These are phyloP conservation scores for Canariomyces notabilis DNA, from an alignment of 2,329 filamentous ascomycete genomes.

Conservation along the genomic window DNA sequence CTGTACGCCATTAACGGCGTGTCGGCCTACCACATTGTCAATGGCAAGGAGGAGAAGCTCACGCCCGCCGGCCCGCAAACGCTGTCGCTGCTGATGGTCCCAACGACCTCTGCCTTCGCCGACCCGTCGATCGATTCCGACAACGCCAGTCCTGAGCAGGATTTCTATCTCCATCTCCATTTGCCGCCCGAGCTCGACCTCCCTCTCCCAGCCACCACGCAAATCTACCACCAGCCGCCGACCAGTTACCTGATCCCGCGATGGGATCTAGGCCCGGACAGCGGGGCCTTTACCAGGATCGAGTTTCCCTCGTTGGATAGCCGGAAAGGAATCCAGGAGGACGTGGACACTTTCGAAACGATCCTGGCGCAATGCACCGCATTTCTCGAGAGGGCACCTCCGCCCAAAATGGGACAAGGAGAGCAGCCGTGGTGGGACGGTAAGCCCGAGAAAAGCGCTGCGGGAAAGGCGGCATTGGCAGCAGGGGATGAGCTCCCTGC, in stretches of 20 bases:
- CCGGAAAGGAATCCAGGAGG: constrained; percentile 75
- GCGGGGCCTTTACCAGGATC: constrained; percentile 86
- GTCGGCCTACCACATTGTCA: constrained; percentile 81
- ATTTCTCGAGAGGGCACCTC: constrained; percentile 78
- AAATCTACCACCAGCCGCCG: constrained; percentile 94
- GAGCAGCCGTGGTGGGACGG: constrained; percentile 25
- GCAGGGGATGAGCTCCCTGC: constrained; percentile 43
- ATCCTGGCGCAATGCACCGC: constrained; percentile 97
- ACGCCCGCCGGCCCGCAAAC: constrained; percentile 86
- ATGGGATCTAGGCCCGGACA: constrained; percentile 86
- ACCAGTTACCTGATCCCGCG: constrained; percentile 89
- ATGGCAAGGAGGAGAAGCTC: constrained; percentile 78
- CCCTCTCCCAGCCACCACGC: constrained; percentile 87
- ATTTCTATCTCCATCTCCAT: constrained; percentile 95
- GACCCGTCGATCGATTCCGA: constrained; percentile 50
- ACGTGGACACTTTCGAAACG: constrained; percentile 93
- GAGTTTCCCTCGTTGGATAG: constrained; percentile 75
- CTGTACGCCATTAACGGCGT: constrained; percentile 76
- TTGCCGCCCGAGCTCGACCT: constrained; percentile 92
- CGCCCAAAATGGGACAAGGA: constrained; percentile 43
- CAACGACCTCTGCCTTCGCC: constrained; percentile 71
- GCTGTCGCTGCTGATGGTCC: constrained; percentile 91
- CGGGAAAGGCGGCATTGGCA: constrained; percentile 23
- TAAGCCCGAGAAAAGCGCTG: constrained; percentile 20
- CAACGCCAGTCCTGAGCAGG: constrained; percentile 62